A percentile compares a stretch with the other conserved stretches of the same genome.
Conservation (phyloP, 371 early-diverging fungal genomes). For the Mucor velutinosus region DNA sequence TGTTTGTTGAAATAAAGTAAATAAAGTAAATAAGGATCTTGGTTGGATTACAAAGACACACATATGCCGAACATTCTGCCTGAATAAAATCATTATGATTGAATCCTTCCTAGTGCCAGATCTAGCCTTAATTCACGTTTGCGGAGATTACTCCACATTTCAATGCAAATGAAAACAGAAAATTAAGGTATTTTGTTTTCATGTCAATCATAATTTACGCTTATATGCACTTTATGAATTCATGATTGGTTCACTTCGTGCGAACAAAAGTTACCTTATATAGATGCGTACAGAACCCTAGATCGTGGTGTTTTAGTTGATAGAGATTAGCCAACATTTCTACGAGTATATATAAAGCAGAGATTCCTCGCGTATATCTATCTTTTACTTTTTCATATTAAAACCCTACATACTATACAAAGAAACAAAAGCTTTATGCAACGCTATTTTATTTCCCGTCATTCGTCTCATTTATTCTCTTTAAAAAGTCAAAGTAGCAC, state of each 20-base stretch:
- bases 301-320: background rate
- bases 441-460: conserved; percentile 14
- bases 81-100: background rate
- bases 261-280: conserved; percentile 1
- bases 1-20: background rate
- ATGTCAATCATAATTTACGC: background rate
- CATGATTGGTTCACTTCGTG: background rate
- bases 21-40: background rate
- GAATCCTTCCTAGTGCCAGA: background rate
- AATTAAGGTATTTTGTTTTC: background rate
- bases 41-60: background rate
- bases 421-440: conserved; percentile 11
- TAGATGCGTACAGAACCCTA: conserved; percentile 1
- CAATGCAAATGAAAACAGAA: background rate
- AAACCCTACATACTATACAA: background rate
- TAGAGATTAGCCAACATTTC: background rate
- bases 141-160: conserved; percentile 1
- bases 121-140: background rate
- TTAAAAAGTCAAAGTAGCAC: background rate
- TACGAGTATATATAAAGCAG: conserved; percentile 4
- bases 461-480: conserved; percentile 5
- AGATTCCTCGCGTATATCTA: background rate
- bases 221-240: background rate
- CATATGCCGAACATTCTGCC: background rate
- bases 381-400: background rate